Evolutionary conservation across 768 basidiomycete genomes (phyloP), one percentile per base, ranked within the genome.

Genomic region (Kwoniella sp.): DNA sequence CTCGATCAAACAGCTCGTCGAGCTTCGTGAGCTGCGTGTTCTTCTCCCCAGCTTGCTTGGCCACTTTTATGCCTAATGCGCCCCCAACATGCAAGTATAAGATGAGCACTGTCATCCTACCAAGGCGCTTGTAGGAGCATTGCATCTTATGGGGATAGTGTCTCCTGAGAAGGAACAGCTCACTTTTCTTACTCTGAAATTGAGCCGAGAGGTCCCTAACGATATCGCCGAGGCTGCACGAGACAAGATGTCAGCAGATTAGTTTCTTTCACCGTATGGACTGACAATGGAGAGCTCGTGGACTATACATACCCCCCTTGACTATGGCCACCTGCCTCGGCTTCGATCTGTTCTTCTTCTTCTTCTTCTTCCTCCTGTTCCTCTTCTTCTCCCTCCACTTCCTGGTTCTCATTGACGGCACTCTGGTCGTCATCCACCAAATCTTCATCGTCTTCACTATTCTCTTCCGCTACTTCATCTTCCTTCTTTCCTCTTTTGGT

Each of bases 321-420:
- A 23, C 47, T 45, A 22, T 20, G 23, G 3, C 28, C 4, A 9
- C 25, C 38, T 29, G 47, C 61, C 25, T 55, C 52, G 5, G 38
- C 61, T 45, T 48, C 61, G 15, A n/a, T 38, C 41, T 45, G 26
- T 28, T 54, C 23, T 4, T 55, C 61, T 20, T 51, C 58, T 23
- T 23, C 22, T 30, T 55, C 52, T 28, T 38, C 61, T 11, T 45
- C 52, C 25, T 62, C 61, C n/a, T 54, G 51, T 61, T 61, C 60
- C 17, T 52, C 61, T 22, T 37, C 41, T 45, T 30, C 47, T 3
- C 28, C 25, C n/a, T 47, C 25, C 11, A 2, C 29, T 28, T 23
- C 7, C 2, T 22, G 56, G 12, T 41, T 22, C 12, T 61, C 59
- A 7, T n/a, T 31, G 26, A n/a, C 51, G 13, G 8, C 48, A 12